A percentile compares a stretch with the other conserved stretches of the same genome.
Conservation (phyloP, 2,329 filamentous ascomycete species). For the Fusarium marasasianum region DNA sequence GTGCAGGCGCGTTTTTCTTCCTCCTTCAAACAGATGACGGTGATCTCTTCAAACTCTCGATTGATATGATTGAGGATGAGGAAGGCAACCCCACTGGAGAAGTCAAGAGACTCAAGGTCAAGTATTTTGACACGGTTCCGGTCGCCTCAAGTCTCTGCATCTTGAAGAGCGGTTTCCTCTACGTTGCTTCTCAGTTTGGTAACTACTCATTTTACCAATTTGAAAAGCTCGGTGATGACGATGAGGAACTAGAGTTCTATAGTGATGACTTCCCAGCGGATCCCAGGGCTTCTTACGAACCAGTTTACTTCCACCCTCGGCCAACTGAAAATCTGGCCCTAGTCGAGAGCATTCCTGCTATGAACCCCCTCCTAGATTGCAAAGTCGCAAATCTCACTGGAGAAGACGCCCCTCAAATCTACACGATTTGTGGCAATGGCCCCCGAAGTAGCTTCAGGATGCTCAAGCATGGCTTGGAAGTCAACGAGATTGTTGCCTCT, state of each 20-base stretch:
- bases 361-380: slow-evolving; percentile 92
- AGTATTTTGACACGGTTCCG: slow-evolving; percentile 97
- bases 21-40: slow-evolving; percentile 95
- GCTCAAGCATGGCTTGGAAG: slow-evolving; percentile 90
- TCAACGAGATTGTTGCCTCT: slow-evolving; percentile 95
- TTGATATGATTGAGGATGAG: slow-evolving; percentile 88
- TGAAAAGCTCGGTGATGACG: slow-evolving; percentile 94
- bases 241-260: slow-evolving; percentile 85
- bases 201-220: slow-evolving; percentile 98
- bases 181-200: slow-evolving; percentile 89
- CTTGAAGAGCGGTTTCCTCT: slow-evolving; percentile 94
- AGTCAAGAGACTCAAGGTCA: slow-evolving; percentile 86
- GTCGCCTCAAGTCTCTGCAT: slow-evolving; percentile 89
- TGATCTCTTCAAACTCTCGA: slow-evolving; percentile 96
- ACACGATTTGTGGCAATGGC: slow-evolving; percentile 88
- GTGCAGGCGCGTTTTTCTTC: slow-evolving; percentile 91
- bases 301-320: slow-evolving; percentile 86
- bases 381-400: slow-evolving; percentile 90
- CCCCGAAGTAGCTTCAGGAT: slow-evolving; percentile 91
- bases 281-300: slow-evolving; percentile 74
- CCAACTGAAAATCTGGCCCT: slow-evolving; percentile 82
- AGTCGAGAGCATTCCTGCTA: slow-evolving; percentile 84
- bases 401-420: slow-evolving; percentile 96
- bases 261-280: slow-evolving; percentile 87
- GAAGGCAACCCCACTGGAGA: slow-evolving; percentile 82